Base-by-base conservation (phyloP, 2,329 filamentous ascomycete genomes). In the Epichloe amarillans region DNA sequence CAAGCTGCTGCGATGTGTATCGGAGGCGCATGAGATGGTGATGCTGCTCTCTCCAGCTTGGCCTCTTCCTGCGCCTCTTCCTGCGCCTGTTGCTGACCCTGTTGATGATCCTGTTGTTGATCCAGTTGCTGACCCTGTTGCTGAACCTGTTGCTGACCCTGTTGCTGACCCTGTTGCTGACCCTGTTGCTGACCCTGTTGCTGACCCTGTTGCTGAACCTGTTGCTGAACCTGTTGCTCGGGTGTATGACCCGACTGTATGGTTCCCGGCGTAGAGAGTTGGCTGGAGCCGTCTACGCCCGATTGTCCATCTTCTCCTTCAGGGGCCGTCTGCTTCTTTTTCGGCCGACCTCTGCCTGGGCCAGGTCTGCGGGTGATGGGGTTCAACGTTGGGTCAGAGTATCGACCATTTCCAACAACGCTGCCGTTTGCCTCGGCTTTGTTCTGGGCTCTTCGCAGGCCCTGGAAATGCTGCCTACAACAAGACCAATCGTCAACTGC, bases 361-460 rank as follows among this genome's bases (percentile, higher is more conserved):
- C 78, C 78, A 4, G 78, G 77, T 26, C 78, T 71, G 15, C 77
- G 70, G n/a, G 76, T 80, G 57, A 81, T 80, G 47, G 78, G 78
- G 52, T 81, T 80, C 55, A 67, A 49, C 0, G 72, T 73, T 8
- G 77, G 77, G 57, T 81, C 77, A 50, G 66, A 40, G 52, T 66
- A 71, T 41, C 67, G 63, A 21, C 68, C 56, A 41, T 54, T 66
- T 19, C 72, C 69, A 10, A 58, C 53, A 26, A 54, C 44, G 21
- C 60, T 51, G 8, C 69, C 65, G 52, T 65, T 68, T 5, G 64
- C 50, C 17, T 78, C 76, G 17, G 67, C 61, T 58, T 79, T 80
- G 56, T 75, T 72, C 58, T 79, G 75, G 21, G 75, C 71, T 41
- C 77, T 66, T 26, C 77, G 69, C 17, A 82, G 69, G 30, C 77